A percentile compares a stretch with the other conserved stretches of the same genome.
phyloP scores from a whole-genome alignment of 2,329 filamentous ascomycete genomes.

The Leptographium procerum region DNA sequence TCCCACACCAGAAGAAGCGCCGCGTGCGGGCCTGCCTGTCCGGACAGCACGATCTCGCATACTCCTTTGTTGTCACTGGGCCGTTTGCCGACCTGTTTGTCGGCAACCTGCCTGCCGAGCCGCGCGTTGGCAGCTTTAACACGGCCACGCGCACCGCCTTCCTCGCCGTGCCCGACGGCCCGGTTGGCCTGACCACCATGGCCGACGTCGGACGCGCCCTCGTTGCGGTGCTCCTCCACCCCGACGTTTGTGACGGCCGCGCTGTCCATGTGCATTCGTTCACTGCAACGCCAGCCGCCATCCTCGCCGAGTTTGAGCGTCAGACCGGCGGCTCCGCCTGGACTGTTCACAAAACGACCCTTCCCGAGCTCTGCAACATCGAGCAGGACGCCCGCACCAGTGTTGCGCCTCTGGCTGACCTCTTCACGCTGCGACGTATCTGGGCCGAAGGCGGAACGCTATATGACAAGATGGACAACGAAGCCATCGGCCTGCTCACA shows the following conservation, averaged over 20 bases:
- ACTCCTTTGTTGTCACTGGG: slow-evolving; percentile 6
- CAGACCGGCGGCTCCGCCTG: slow-evolving; percentile 6
- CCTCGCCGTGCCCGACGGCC: not conserved
- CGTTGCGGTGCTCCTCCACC: slow-evolving; percentile 3
- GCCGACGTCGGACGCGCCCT: slow-evolving; percentile 8
- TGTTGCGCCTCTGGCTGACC: slow-evolving; percentile 3
- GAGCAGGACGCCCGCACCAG: slow-evolving; percentile 4
- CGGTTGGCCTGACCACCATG: slow-evolving; percentile 7
- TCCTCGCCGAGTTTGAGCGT: slow-evolving; percentile 8
- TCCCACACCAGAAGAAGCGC: slow-evolving; percentile 11
- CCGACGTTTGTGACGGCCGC: slow-evolving; percentile 4
- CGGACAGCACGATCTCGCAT: slow-evolving; percentile 1
- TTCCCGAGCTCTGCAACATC: slow-evolving; percentile 2
- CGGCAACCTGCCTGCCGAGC: slow-evolving; percentile 5
- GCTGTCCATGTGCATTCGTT: slow-evolving; percentile 8
- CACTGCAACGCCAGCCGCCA: slow-evolving; percentile 1
- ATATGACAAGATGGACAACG: slow-evolving; percentile 44
- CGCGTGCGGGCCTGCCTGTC: slow-evolving; percentile 7
- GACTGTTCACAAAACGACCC: slow-evolving; percentile 4
- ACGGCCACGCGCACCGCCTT: not conserved
- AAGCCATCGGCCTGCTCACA: slow-evolving; percentile 25
- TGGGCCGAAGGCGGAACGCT: slow-evolving; percentile 31
- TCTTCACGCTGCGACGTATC: slow-evolving; percentile 9
- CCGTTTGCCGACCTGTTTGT: slow-evolving; percentile 10
- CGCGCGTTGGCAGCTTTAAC: slow-evolving; percentile 7